Percentiles rank a stretch among this genome's conserved stretches.
phyloP scores from a whole-genome alignment of 2,329 filamentous ascomycete species.

The Pseudogymnoascus sp. region DNA sequence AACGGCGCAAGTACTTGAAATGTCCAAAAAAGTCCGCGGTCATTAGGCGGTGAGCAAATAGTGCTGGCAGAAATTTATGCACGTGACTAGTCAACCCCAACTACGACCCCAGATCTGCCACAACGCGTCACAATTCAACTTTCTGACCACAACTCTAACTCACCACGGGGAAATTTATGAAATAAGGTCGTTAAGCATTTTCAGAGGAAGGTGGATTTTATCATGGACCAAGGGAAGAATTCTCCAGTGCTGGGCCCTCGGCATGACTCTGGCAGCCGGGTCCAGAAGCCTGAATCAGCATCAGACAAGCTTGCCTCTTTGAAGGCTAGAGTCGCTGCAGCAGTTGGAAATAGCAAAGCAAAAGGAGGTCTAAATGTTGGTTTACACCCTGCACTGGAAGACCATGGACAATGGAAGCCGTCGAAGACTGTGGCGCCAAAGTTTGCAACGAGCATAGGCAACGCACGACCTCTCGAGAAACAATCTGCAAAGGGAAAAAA shows the following conservation, averaged over 20 bases:
- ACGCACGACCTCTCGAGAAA: constrained; percentile 25
- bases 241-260: constrained; percentile 48
- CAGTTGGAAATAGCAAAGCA: constrained; percentile 50
- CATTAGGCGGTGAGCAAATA: constrained; percentile 5
- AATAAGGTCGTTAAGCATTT: not conserved
- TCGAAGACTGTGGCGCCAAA: constrained; percentile 31
- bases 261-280: constrained; percentile 46
- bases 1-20: constrained; percentile 6
- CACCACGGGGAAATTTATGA: not conserved
- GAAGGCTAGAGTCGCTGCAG: constrained; percentile 72
- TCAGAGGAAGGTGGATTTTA: constrained; percentile 15
- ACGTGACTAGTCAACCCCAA: constrained; percentile 9
- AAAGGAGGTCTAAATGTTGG: constrained; percentile 32
- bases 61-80: constrained; percentile 3
- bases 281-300: constrained; percentile 48
- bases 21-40: constrained; percentile 7
- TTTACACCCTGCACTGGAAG: constrained; percentile 60
- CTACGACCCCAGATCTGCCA: not conserved
- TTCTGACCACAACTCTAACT: not conserved
- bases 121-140: constrained; percentile 2
- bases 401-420: constrained; percentile 43
- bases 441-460: constrained; percentile 34
- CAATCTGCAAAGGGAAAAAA: constrained; percentile 38
- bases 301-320: constrained; percentile 67
- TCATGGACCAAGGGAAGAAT: constrained; percentile 46